phyloP scores from a whole-genome alignment of 1,139 yeast species.

The Pichia sp. region DNA sequence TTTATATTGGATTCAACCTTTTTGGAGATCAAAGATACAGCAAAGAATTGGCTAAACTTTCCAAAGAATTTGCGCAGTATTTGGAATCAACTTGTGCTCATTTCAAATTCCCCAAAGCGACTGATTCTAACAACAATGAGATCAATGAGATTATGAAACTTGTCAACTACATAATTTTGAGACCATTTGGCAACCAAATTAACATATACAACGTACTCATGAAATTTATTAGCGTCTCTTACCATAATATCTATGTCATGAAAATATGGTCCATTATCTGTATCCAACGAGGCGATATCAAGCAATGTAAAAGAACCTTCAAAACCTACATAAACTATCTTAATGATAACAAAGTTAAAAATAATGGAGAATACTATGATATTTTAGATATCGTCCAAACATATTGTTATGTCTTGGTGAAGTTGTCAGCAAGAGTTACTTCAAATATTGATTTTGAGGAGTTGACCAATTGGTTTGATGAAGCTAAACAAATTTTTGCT shows the following conservation, averaged over 20 bases:
- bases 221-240: conserved; percentile 35
- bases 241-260: conserved; percentile 38
- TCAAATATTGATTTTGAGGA: conserved; percentile 11
- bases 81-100: conserved; percentile 13
- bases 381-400: conserved; percentile 24
- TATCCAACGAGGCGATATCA: conserved; percentile 8
- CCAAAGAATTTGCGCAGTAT: conserved; percentile 4
- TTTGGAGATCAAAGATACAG: conserved; percentile 1
- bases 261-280: conserved; percentile 29
- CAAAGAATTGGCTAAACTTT: background rate
- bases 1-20: conserved; percentile 13
- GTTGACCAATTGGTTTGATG: conserved; percentile 11
- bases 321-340: conserved; percentile 33
- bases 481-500: conserved; percentile 12
- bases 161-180: conserved; percentile 23
- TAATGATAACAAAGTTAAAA: conserved; percentile 29
- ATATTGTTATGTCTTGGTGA: conserved; percentile 19
- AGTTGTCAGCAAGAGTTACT: conserved; percentile 16
- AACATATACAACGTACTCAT: conserved; percentile 21
- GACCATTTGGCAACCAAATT: conserved; percentile 2
- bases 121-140: conserved; percentile 27
- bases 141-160: conserved; percentile 25
- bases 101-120: conserved; percentile 37
- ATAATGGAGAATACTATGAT: conserved; percentile 27
- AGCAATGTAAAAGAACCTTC: conserved; percentile 34